Percentiles rank a stretch among this genome's conserved stretches.
Evolutionary conservation across 441 rosid species (phyloP).

Genomic region (Macaranga tanarius): DNA sequence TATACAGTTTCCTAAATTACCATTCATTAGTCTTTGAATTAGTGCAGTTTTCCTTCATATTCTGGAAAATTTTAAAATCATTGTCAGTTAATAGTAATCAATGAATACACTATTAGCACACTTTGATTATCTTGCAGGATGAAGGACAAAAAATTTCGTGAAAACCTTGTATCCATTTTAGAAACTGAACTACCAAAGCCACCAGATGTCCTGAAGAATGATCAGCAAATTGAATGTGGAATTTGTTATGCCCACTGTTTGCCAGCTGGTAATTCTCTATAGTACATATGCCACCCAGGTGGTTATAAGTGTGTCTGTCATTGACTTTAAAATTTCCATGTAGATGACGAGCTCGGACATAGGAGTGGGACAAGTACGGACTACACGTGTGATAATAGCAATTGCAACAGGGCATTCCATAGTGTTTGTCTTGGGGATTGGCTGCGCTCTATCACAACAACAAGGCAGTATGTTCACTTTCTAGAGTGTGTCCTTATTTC

Average conservation of each 20-base stretch:
- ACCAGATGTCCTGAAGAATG: conserved; percentile 34
- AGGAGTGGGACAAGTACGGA: conserved; percentile 57
- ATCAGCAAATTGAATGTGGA: conserved; percentile 61
- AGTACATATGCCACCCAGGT: neutral
- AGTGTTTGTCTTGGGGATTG: conserved; percentile 67
- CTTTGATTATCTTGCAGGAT: conserved; percentile 36
- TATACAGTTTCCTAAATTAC: neutral
- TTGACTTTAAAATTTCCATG: conserved; percentile 18
- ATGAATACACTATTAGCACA: neutral
- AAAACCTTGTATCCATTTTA: conserved; percentile 54
- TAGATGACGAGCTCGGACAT: conserved; percentile 66
- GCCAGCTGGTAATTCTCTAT: conserved; percentile 46
- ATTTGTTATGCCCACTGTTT: conserved; percentile 72
- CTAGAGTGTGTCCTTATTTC: conserved; percentile 16
- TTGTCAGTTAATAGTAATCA: neutral
- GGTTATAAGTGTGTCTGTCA: conserved; percentile 1
- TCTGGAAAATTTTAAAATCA: neutral
- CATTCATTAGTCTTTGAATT: neutral
- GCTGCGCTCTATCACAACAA: conserved; percentile 80
- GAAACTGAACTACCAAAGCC: conserved; percentile 50
- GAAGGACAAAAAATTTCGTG: conserved; percentile 45
- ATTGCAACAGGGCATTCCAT: conserved; percentile 68
- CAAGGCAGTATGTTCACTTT: conserved; percentile 67
- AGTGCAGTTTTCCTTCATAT: neutral
- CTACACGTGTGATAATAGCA: conserved; percentile 61